These are phyloP conservation scores for Conringia planisiliqua DNA, from an alignment of 345 rosid genomes.

Conservation along the genomic window DNA sequence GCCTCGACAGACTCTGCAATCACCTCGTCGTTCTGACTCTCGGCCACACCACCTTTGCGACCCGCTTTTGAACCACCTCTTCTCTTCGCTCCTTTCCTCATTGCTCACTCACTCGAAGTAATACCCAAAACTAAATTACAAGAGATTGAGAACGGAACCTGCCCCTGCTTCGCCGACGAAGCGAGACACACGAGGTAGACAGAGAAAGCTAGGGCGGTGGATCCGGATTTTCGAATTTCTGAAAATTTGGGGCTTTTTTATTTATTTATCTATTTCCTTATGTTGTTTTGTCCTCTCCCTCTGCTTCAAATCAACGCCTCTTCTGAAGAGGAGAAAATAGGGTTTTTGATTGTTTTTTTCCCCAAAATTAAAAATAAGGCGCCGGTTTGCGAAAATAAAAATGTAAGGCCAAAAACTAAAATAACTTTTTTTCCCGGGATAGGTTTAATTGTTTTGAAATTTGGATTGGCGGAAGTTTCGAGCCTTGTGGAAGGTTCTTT, in stretches of 20 bases:
- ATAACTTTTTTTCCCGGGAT: background rate
- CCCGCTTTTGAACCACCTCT: conserved; percentile 35
- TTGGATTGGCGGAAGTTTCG: conserved; percentile 4
- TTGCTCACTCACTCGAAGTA: background rate
- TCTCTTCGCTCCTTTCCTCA: conserved; percentile 50
- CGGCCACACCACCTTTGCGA: conserved; percentile 24
- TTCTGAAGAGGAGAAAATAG: background rate
- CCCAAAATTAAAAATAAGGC: background rate
- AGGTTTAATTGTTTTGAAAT: background rate
- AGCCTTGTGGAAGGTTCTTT: background rate
- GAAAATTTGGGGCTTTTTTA: background rate
- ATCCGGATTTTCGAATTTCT: conserved; percentile 36
- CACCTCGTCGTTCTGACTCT: conserved; percentile 22
- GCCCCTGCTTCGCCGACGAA: background rate
- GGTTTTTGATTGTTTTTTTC: background rate
- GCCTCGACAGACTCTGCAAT: conserved; percentile 19
- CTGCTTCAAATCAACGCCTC: background rate
- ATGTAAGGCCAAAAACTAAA: background rate
- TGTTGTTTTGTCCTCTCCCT: background rate
- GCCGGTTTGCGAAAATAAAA: background rate
- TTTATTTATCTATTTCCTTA: background rate
- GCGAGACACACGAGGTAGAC: background rate
- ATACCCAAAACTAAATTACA: background rate
- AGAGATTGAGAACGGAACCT: background rate
- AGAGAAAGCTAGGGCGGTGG: conserved; percentile 36